Evolutionary conservation across 2,329 filamentous ascomycete genomes (phyloP).

Genomic region (Arthrobotrys pseudoclavata): DNA sequence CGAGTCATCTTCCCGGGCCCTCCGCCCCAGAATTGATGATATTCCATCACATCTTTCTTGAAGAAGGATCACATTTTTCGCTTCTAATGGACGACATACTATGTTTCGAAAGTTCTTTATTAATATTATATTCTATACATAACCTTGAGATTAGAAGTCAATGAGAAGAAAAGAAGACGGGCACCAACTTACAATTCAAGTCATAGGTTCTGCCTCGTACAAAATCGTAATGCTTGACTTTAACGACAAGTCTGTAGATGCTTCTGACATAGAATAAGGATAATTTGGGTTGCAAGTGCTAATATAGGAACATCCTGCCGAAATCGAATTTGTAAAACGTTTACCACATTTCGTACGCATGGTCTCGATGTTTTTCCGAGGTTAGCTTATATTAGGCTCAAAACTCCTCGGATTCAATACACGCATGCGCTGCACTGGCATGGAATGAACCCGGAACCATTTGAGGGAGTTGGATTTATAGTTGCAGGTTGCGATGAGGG

Average conservation of each 20-base stretch:
- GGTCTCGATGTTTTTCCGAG: no score
- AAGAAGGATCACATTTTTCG: slow-evolving; percentile 25
- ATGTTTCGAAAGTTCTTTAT: neutral
- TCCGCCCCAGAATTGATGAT: slow-evolving; percentile 45
- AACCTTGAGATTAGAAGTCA: neutral
- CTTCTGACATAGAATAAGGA: neutral
- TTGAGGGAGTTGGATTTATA: neutral
- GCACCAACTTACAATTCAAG: slow-evolving; percentile 31
- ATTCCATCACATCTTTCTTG: slow-evolving; percentile 37
- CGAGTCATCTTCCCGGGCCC: slow-evolving; percentile 14
- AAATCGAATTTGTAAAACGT: neutral
- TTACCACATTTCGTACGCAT: neutral
- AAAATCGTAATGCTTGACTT: slow-evolving; percentile 34
- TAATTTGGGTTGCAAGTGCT: neutral
- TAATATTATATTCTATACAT: neutral
- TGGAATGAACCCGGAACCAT: neutral
- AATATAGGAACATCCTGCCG: neutral
- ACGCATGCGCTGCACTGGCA: no score
- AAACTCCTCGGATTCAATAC: no score
- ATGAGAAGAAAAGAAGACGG: neutral
- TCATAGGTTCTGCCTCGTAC: slow-evolving; percentile 2
- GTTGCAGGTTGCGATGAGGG: neutral
- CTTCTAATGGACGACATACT: slow-evolving; percentile 52
- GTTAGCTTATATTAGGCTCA: neutral
- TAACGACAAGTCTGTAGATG: slow-evolving; percentile 31